Evolutionary conservation across 495 filamentous ascomycete genomes (phyloP), one percentile per base, ranked within the genome.

Genomic region (Aspergillus baeticus): DNA sequence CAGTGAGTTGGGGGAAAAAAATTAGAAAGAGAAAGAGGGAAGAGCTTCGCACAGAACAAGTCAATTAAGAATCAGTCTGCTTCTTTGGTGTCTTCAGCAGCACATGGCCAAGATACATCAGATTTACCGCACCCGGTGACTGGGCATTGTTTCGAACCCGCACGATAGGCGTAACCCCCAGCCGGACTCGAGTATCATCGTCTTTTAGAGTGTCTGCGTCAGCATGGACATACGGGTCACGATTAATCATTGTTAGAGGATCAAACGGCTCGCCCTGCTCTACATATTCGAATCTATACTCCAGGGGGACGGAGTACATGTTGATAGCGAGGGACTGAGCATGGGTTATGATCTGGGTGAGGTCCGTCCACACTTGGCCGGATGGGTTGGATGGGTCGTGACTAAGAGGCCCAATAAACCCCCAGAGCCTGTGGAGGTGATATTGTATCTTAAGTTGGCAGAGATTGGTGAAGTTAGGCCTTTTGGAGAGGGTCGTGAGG

Each of bases 271-370:
- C 61, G 10, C 60, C 57, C 14, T 55, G 21, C 3, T 57, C 61
- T 0, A 69, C 66, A 42, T 69, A 74, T 3, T 68, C 61, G 5
- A 65, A 54, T 1, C 38, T 52, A 42, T 63, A 67, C 20, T 60
- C 61, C 10, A 63, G 57, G 0, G 68, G 57, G 3, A 53, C 34
- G 2, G 50, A 58, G 34, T 62, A 56, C 55, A 74, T 66, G 2
- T 61, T 54, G 0, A 68, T 8, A 0, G 61, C 68, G n/a, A 72
- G 58, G 1, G 58, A 44, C 6, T 62, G 60, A 0, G 68, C 68
- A 3, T 72, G 59, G 10, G 46, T 18, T 21, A 69, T 49, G 18
- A 74, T 58, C 1, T 39, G 31, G 0, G 8, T 18, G 0, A 72
- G 49, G 0, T 63, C 62, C 5, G 50, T 33, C 58, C 62, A 68